A percentile compares a stretch with the other conserved stretches of the same genome.
These are phyloP conservation scores for Puccinia hordei DNA, from an alignment of 1,284 basidiomycete genomes.

Conservation along the genomic window DNA sequence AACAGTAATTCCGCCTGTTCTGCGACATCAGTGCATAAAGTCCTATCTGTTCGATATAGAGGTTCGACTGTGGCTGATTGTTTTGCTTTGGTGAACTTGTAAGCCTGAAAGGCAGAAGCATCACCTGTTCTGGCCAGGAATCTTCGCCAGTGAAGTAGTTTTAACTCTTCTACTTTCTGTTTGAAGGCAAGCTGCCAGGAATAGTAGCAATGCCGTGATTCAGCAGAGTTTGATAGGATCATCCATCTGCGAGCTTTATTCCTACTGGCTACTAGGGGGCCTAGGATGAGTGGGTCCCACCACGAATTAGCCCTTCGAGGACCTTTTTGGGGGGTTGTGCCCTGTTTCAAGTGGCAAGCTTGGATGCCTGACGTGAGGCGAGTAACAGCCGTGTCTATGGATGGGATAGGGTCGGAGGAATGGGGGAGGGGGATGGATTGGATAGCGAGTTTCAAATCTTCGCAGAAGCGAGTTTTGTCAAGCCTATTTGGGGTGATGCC, in stretches of 20 bases:
- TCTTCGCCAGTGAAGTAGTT: no score
- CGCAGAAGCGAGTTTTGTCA: background rate
- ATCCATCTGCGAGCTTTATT: conserved; percentile 23
- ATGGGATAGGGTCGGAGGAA: background rate
- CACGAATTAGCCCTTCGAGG: background rate
- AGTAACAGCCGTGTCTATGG: background rate
- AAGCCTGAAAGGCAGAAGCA: no score
- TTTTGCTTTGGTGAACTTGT: conserved; percentile 8
- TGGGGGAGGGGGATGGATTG: background rate
- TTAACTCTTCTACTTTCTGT: no score
- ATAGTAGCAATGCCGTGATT: no score
- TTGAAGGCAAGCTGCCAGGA: no score
- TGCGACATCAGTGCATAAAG: no score
- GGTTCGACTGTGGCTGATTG: background rate
- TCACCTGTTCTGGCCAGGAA: no score
- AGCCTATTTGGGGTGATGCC: background rate
- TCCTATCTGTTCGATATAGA: background rate
- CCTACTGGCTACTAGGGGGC: background rate
- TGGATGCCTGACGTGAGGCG: background rate
- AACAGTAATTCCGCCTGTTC: no score
- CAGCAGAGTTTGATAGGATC: background rate
- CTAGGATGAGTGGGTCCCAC: background rate
- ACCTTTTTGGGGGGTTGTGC: no score
- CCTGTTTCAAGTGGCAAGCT: background rate
- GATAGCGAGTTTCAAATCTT: no score